Percentiles rank a stretch among this genome's conserved stretches.
Conservation (phyloP, 805 yeast genomes). For the Vanderwaltozyma tropicalis region DNA sequence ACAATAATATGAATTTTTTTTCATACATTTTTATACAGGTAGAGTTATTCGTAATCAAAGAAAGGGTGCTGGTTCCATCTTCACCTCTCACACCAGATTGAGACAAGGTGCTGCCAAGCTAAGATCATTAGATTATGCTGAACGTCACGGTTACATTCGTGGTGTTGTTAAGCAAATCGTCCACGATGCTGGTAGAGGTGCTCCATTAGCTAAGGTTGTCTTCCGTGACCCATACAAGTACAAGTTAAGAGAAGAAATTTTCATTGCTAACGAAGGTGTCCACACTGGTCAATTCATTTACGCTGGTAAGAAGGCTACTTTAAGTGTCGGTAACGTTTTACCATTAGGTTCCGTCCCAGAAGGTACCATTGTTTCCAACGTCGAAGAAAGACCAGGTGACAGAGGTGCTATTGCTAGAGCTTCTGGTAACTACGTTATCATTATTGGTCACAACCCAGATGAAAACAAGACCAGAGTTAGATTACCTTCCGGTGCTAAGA, state of each 20-base stretch:
- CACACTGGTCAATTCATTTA: slow-evolving; percentile 99
- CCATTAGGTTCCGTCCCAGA: slow-evolving; percentile 97
- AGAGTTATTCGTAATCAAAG: slow-evolving; percentile 99
- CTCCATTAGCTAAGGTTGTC: slow-evolving; percentile 97
- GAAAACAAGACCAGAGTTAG: slow-evolving; percentile 98
- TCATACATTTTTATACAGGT: slow-evolving; percentile 39
- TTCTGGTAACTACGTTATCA: slow-evolving; percentile 98
- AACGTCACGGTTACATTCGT: slow-evolving; percentile 99
- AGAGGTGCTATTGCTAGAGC: slow-evolving; percentile 99
- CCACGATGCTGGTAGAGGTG: slow-evolving; percentile 99
- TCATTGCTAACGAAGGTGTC: slow-evolving; percentile 98
- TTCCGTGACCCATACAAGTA: slow-evolving; percentile 99
- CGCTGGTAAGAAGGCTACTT: slow-evolving; percentile 97
- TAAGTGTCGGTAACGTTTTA: slow-evolving; percentile 92
- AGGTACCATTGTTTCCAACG: slow-evolving; percentile 98
- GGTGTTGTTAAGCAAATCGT: slow-evolving; percentile 97
- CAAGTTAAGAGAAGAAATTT: slow-evolving; percentile 95
- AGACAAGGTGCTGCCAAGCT: slow-evolving; percentile 99
- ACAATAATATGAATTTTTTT: neutral
- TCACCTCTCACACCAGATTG: slow-evolving; percentile 99
- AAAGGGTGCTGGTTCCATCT: slow-evolving; percentile 99
- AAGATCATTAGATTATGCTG: slow-evolving; percentile 98
- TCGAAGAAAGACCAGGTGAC: slow-evolving; percentile 98
- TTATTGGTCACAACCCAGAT: slow-evolving; percentile 98
- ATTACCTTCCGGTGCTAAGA: slow-evolving; percentile 98